A percentile compares a stretch with the other conserved stretches of the same genome.
phyloP scores from a whole-genome alignment of 495 filamentous ascomycete genomes.

The Daldinia loculata region DNA sequence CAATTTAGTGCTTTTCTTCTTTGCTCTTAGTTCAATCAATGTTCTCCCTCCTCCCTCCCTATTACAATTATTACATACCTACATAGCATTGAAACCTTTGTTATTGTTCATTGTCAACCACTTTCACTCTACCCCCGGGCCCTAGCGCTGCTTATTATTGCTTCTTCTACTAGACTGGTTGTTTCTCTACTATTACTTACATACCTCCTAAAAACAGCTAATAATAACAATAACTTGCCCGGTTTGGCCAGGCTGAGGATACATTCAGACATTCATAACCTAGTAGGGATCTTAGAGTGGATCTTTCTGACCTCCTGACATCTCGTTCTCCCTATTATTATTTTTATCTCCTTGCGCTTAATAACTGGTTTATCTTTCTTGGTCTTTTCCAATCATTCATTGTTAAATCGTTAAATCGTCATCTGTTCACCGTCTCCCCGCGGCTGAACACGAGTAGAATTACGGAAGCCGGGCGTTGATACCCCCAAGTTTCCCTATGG shows the following conservation, averaged over 20 bases:
- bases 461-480: constrained; percentile 16
- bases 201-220: background rate
- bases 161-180: background rate
- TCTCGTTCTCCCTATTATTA: constrained; percentile 39
- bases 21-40: background rate
- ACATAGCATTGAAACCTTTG: background rate
- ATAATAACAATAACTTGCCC: constrained; percentile 1
- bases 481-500: constrained; percentile 66
- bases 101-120: constrained; percentile 1
- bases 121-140: background rate
- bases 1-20: constrained; percentile 8
- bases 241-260: background rate
- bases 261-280: constrained; percentile 2
- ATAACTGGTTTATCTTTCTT: constrained; percentile 25
- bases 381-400: constrained; percentile 24
- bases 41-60: background rate
- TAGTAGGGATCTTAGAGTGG: constrained; percentile 31
- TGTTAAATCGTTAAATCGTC: constrained; percentile 15
- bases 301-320: constrained; percentile 42
- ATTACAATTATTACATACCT: constrained; percentile 5
- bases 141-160: constrained; percentile 1
- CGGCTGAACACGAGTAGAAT: constrained; percentile 18
- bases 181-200: background rate
- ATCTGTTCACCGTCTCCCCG: constrained; percentile 20
- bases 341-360: constrained; percentile 40